These are phyloP conservation scores for Nelumbo lutea DNA, from an alignment of 164 flowering plant species.

Conservation along the genomic window DNA sequence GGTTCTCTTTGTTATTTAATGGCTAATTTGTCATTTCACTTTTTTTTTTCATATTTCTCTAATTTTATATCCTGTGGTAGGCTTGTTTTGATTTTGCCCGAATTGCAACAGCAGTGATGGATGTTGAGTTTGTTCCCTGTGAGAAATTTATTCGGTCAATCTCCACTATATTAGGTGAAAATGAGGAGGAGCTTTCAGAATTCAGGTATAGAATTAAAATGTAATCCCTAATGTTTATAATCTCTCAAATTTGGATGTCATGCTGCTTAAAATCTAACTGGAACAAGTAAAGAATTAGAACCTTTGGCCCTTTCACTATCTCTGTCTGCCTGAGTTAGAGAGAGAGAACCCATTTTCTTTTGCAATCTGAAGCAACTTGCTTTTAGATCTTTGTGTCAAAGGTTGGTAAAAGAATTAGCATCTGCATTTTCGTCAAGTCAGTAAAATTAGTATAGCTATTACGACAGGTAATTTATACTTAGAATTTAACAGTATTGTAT, in stretches of 20 bases:
- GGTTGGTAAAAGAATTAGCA: too few species aligned
- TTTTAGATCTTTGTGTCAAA: too few species aligned
- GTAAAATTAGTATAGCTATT: too few species aligned
- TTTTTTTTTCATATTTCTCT: slow-evolving; percentile 23
- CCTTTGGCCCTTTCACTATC: too few species aligned
- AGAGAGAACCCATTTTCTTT: too few species aligned
- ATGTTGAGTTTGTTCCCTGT: slow-evolving; percentile 58
- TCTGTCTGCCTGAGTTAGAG: too few species aligned
- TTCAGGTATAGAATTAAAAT: slow-evolving; percentile 49
- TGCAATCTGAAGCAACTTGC: too few species aligned
- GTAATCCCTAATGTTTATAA: slow-evolving; percentile 12
- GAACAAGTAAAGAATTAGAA: too few species aligned
- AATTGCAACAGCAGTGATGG: slow-evolving; percentile 44
- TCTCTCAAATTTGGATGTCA: neutral
- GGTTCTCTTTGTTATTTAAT: slow-evolving; percentile 10
- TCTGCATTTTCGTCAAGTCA: too few species aligned
- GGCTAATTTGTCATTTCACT: neutral
- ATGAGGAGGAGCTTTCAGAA: slow-evolving; percentile 39
- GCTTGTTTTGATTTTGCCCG: slow-evolving; percentile 92
- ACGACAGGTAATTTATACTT: too few species aligned
- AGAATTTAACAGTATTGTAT: too few species aligned
- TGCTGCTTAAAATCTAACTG: neutral
- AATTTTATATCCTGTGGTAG: slow-evolving; percentile 39
- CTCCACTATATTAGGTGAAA: slow-evolving; percentile 45
- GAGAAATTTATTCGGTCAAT: slow-evolving; percentile 63